These are phyloP conservation scores for Botrytis hyacinthi DNA, from an alignment of 2,329 filamentous ascomycete genomes.

Conservation along the genomic window DNA sequence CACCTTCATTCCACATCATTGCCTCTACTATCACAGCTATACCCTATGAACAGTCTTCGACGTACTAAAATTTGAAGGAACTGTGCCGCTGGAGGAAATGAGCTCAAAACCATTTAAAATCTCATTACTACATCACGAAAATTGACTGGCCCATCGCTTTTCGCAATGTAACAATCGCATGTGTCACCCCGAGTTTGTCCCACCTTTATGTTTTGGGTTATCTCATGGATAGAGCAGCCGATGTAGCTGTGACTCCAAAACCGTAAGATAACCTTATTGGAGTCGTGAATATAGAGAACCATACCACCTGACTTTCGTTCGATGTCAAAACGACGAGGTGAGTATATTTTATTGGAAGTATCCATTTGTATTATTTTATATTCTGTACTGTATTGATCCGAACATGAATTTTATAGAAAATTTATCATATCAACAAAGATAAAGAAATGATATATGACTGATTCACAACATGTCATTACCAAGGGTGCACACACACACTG, in stretches of 20 bases:
- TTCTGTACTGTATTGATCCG: background rate
- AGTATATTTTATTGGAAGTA: background rate
- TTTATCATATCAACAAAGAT: background rate
- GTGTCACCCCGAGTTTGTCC: conserved; percentile 8
- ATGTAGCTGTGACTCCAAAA: background rate
- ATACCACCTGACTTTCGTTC: background rate
- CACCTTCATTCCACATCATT: background rate
- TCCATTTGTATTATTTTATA: background rate
- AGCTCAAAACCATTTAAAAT: background rate
- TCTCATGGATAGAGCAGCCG: background rate
- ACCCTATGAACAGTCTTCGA: background rate
- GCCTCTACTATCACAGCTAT: background rate
- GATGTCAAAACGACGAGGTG: background rate
- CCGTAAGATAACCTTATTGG: background rate
- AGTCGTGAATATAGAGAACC: background rate
- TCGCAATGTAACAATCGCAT: conserved; percentile 13
- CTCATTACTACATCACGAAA: background rate
- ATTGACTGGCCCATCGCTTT: conserved; percentile 1
- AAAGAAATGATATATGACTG: background rate
- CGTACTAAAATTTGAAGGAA: background rate
- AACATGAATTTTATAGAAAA: background rate
- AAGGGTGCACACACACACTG: background rate
- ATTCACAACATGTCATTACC: background rate
- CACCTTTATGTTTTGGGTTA: background rate
- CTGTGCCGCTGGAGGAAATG: background rate